These are phyloP conservation scores for Sclerotinia sclerotiorum DNA, from an alignment of 2,329 filamentous ascomycete species.

Conservation along the genomic window DNA sequence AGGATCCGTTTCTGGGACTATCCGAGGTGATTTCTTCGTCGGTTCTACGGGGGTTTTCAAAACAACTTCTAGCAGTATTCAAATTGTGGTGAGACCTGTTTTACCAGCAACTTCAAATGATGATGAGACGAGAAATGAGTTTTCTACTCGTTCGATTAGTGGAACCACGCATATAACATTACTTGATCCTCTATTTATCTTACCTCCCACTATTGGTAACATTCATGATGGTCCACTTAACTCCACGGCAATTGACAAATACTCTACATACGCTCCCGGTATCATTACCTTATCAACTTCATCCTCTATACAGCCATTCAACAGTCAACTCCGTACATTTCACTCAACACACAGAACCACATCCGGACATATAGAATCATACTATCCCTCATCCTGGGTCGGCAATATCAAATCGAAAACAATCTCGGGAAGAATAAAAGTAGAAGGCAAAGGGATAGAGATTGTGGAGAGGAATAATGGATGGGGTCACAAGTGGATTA, in stretches of 20 bases:
- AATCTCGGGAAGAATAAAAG: slow-evolving; percentile 32
- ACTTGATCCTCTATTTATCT: slow-evolving; percentile 29
- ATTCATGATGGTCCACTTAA: not conserved
- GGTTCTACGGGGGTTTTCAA: slow-evolving; percentile 32
- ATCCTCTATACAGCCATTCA: not conserved
- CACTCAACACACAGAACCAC: slow-evolving; percentile 31
- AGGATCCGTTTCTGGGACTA: slow-evolving; percentile 32
- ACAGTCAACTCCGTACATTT: slow-evolving; percentile 30
- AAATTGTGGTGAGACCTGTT: slow-evolving; percentile 32
- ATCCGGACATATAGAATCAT: slow-evolving; percentile 28
- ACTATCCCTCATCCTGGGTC: slow-evolving; percentile 36
- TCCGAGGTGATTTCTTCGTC: slow-evolving; percentile 35
- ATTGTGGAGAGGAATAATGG: slow-evolving; percentile 33
- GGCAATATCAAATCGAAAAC: slow-evolving; percentile 33
- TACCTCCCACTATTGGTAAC: not conserved
- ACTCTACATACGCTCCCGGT: not conserved
- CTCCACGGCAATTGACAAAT: not conserved
- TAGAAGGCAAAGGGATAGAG: slow-evolving; percentile 30
- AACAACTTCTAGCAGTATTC: slow-evolving; percentile 31
- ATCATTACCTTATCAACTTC: slow-evolving; percentile 6
- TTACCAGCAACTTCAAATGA: slow-evolving; percentile 24
- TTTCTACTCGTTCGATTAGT: slow-evolving; percentile 35
- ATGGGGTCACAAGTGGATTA: slow-evolving; percentile 29
- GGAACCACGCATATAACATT: slow-evolving; percentile 32
- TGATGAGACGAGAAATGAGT: slow-evolving; percentile 24